These are phyloP conservation scores for Oryza glumipatula DNA, from an alignment of 176 grass and related monocot genomes.

Conservation along the genomic window DNA sequence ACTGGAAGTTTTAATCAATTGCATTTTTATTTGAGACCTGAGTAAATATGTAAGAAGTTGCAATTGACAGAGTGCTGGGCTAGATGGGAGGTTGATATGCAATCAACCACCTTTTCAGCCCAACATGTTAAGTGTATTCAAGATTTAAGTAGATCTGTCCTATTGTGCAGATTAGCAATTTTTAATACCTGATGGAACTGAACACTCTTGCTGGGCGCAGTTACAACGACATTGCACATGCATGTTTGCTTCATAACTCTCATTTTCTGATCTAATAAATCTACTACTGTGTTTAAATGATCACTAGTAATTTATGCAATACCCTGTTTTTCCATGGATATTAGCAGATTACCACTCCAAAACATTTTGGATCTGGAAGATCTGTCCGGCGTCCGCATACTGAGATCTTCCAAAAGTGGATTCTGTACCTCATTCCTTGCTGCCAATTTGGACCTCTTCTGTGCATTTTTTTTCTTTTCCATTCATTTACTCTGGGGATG, in stretches of 20 bases:
- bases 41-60: conserved; percentile 78
- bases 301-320: conserved; percentile 55
- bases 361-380: conserved; percentile 77
- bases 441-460: conserved; percentile 2
- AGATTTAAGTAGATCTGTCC: conserved; percentile 39
- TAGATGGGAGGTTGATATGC: conserved; percentile 80
- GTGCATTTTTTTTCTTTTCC: conserved; percentile 22
- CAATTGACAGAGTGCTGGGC: conserved; percentile 94
- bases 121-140: conserved; percentile 22
- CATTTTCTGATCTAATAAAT: conserved; percentile 32
- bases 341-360: conserved; percentile 84
- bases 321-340: conserved; percentile 96
- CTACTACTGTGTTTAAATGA: conserved; percentile 24
- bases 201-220: conserved; percentile 95
- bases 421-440: neutral
- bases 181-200: conserved; percentile 97
- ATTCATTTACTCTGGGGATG: conserved; percentile 29
- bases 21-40: conserved; percentile 67
- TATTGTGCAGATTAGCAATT: conserved; percentile 92
- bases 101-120: conserved; percentile 13
- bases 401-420: conserved; percentile 83
- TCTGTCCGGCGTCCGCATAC: conserved; percentile 51
- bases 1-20: conserved; percentile 30
- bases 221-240: conserved; percentile 94
- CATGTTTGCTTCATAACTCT: conserved; percentile 36